Conservation (phyloP, 768 basidiomycete genomes). For the Podaxis pistillaris region DNA sequence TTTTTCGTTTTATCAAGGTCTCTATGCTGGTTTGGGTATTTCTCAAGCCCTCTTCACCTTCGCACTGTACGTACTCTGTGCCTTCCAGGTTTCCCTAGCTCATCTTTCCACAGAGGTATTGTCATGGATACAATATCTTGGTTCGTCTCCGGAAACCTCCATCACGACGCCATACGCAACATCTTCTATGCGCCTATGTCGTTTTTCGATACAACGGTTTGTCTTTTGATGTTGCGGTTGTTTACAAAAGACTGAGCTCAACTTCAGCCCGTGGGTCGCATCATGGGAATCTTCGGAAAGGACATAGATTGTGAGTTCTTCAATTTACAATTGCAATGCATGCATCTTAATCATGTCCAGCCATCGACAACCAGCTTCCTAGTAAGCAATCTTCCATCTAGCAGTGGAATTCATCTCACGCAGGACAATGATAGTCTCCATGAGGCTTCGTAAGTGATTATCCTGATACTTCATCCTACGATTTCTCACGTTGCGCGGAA, state of each 20-base stretch:
- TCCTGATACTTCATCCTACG: background rate
- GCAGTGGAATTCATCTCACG: conserved; percentile 2
- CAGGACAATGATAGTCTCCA: conserved; percentile 38
- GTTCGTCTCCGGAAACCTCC: conserved; percentile 61
- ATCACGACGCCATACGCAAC: conserved; percentile 51
- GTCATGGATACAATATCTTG: conserved; percentile 56
- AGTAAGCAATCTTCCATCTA: conserved; percentile 30
- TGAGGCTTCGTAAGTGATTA: conserved; percentile 49
- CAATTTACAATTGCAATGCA: background rate
- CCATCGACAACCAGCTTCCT: conserved; percentile 59
- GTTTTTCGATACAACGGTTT: conserved; percentile 71
- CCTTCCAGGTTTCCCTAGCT: background rate
- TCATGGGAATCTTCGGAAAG: conserved; percentile 62
- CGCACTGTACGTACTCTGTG: conserved; percentile 38
- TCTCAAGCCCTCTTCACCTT: conserved; percentile 57
- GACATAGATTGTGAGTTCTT: conserved; percentile 54
- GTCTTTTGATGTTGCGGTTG: background rate
- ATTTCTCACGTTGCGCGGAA: background rate
- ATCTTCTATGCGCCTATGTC: conserved; percentile 73
- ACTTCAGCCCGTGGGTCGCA: conserved; percentile 56
- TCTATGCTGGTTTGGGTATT: conserved; percentile 64
- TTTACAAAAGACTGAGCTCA: background rate
- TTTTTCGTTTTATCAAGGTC: conserved; percentile 60
- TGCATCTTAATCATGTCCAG: conserved; percentile 26
- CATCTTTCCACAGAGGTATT: conserved; percentile 37